A percentile compares a stretch with the other conserved stretches of the same genome.
These are phyloP conservation scores for Eremothecium cymbalariae DNA, from an alignment of 1,139 yeast genomes.

Conservation along the genomic window DNA sequence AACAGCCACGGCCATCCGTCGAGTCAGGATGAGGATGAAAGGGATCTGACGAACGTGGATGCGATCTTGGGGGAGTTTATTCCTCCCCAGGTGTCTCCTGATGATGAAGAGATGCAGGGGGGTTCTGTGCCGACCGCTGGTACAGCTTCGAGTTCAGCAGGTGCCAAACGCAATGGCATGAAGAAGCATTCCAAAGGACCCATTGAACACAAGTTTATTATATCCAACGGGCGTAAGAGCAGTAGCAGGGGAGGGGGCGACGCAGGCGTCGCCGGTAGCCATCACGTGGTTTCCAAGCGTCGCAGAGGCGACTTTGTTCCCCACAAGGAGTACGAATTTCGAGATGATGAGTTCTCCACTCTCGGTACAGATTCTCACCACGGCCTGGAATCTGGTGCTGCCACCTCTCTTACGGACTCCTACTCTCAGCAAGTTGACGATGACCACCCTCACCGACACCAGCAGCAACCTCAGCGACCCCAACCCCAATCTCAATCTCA, in stretches of 20 bases:
- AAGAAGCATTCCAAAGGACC: conserved; percentile 1
- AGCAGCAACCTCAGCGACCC: neutral
- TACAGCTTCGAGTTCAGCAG: neutral
- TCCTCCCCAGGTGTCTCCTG: conserved; percentile 6
- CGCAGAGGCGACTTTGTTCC: conserved; percentile 2
- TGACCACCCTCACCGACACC: neutral
- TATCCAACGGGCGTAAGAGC: conserved; percentile 4
- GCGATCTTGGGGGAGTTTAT: conserved; percentile 8
- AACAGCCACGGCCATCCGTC: neutral
- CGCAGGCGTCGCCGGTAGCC: neutral
- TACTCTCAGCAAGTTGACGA: too few relatives aligned
- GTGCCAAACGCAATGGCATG: neutral
- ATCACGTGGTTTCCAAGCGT: neutral
- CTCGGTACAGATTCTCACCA: neutral
- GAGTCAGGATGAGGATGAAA: neutral
- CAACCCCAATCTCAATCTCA: conserved; percentile 1
- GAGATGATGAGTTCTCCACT: conserved; percentile 1
- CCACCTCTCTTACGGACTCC: neutral
- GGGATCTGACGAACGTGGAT: conserved; percentile 6
- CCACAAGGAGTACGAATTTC: conserved; percentile 4
- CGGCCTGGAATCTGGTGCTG: neutral
- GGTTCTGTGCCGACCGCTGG: neutral
- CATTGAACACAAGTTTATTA: conserved; percentile 3
- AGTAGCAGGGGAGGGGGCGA: neutral
- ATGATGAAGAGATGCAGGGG: conserved; percentile 2